phyloP scores from a whole-genome alignment of 2,329 filamentous ascomycete species.

The Penicillium sp. region DNA sequence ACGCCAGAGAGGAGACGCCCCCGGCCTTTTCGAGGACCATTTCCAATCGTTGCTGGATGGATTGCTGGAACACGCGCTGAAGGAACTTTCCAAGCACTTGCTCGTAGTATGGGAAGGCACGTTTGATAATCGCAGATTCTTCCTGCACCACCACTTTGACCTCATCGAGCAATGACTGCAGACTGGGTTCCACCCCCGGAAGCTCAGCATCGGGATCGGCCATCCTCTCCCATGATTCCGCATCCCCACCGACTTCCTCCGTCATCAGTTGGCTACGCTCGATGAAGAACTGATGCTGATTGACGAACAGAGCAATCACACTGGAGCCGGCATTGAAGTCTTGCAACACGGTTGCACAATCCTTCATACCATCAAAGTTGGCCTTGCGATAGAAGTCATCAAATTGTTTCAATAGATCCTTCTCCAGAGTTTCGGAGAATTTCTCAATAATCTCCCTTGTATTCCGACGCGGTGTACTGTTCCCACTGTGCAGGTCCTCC shows the following conservation, averaged over 20 bases:
- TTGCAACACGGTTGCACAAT: conserved; percentile 88
- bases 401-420: conserved; percentile 92
- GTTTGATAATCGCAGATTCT: conserved; percentile 94
- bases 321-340: conserved; percentile 96
- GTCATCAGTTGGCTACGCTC: conserved; percentile 88
- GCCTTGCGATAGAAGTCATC: conserved; percentile 94
- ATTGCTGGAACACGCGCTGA: conserved; percentile 95
- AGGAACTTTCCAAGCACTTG: conserved; percentile 91
- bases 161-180: conserved; percentile 91
- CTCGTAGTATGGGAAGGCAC: conserved; percentile 94
- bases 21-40: conserved; percentile 95
- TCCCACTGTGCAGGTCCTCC: conserved; percentile 48
- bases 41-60: conserved; percentile 91
- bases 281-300: conserved; percentile 99
- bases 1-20: conserved; percentile 86
- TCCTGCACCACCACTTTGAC: conserved; percentile 95
- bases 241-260: conserved; percentile 67
- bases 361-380: conserved; percentile 97
- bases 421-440: conserved; percentile 92
- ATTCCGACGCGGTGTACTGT: conserved; percentile 51
- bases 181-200: conserved; percentile 83
- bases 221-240: conserved; percentile 82
- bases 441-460: conserved; percentile 92
- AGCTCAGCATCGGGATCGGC: conserved; percentile 93
- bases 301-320: conserved; percentile 94